Evolutionary conservation across 2,329 filamentous ascomycete species (phyloP), one percentile per base, ranked within the genome.

Genomic region (Monosporascus sp.): DNA sequence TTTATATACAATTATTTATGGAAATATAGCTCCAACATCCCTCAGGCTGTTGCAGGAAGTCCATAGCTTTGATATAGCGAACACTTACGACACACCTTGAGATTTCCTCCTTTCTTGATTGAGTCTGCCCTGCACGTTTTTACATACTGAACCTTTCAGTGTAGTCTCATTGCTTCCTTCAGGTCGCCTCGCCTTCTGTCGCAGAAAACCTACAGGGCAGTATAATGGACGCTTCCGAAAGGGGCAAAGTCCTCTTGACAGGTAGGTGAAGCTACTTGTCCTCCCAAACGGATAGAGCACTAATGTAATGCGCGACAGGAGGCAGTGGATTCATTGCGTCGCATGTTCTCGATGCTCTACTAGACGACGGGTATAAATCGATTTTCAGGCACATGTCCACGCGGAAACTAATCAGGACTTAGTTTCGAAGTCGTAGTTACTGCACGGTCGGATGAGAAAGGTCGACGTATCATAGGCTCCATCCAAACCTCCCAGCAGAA

Each of bases 291-390:
- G 31, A 35, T 35, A 9, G 5, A 35, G 31, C 0, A 35, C 17
- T 31, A 24, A 37, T 27, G 38, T 8, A n/a, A 6, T 6, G 45
- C 57, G 26, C 52, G 20, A 53, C 49, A 76, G 78, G 78, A 24
- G 78, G 76, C 2, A 77, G 71, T 24, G 78, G 79, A 44, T 81
- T 81, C 63, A 79, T 82, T 49, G 79, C 78, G 27, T 78, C 78
- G 2, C 78, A 81, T 52, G 65, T 81, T 37, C 70, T 81, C 6
- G 75, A 80, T 50, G 63, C 66, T 16, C 66, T 82, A 4, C 64
- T 81, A 20, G 65, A 72, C 3, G 68, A 68, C 7, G 72, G 72
- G 66, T 74, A 66, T 74, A 63, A 51, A 22, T 11, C 53, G 56
- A 20, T 56, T 56, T 49, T 41, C 47, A 48, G 17, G n/a, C 35